phyloP scores from a whole-genome alignment of 2,329 filamentous ascomycete species.

The Phialophora chinensis region DNA sequence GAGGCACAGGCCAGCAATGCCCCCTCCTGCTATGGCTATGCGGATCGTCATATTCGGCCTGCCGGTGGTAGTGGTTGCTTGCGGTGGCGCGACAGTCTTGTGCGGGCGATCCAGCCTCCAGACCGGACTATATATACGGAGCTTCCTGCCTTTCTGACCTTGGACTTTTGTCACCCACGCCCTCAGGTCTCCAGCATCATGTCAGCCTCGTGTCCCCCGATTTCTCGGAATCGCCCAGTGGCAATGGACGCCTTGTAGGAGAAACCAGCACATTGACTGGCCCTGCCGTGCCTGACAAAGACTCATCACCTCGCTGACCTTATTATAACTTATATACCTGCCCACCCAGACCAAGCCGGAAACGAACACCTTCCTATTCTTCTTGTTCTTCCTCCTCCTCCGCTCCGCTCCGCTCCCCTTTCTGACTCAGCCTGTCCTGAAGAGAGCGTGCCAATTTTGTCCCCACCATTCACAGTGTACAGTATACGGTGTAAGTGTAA shows the following conservation, averaged over 20 bases:
- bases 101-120: not conserved
- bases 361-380: too few species aligned
- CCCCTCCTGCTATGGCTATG: constrained; percentile 6
- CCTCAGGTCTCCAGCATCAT: not conserved
- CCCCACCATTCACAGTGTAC: too few species aligned
- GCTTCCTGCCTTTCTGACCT: not conserved
- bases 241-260: not conserved
- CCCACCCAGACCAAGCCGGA: too few species aligned
- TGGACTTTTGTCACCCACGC: not conserved
- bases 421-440: too few species aligned
- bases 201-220: not conserved
- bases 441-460: too few species aligned
- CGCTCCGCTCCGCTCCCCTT: too few species aligned
- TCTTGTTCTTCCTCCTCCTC: too few species aligned
- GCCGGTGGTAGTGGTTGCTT: not conserved
- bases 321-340: not conserved
- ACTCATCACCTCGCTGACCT: not conserved
- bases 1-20: constrained; percentile 14
- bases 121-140: too few species aligned
- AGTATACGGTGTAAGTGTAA: too few species aligned
- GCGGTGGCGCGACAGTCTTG: not conserved
- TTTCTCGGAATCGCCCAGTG: not conserved
- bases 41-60: constrained; percentile 1
- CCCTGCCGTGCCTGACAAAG: not conserved
- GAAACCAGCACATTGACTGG: not conserved